phyloP scores from a whole-genome alignment of 2,329 filamentous ascomycete species.

The Passalora sequoiae region DNA sequence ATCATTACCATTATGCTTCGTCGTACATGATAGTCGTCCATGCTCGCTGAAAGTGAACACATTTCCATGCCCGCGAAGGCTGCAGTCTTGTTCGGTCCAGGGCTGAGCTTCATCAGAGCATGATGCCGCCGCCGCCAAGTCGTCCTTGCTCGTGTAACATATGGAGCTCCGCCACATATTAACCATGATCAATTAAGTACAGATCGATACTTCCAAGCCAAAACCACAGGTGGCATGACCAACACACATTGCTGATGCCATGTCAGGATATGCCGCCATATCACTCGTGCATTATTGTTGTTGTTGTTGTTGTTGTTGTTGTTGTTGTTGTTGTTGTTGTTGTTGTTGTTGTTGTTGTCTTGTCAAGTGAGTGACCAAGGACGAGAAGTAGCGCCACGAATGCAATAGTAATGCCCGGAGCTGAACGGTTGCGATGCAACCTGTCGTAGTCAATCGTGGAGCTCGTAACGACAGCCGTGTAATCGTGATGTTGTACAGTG shows the following conservation, averaged over 20 bases:
- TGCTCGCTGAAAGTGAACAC: conserved; percentile 10
- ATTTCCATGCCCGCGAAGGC: conserved; percentile 25
- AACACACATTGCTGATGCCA: conserved; percentile 29
- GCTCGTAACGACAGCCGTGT: conserved; percentile 24
- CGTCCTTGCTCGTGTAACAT: conserved; percentile 7
- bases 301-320: conserved; percentile 16
- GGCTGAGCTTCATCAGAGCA: conserved; percentile 11
- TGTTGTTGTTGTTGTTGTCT: conserved; percentile 16
- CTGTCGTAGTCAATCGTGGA: conserved; percentile 24
- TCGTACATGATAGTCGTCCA: not conserved
- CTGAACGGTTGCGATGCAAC: conserved; percentile 16
- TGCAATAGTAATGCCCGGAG: conserved; percentile 19
- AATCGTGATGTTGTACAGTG: conserved; percentile 25
- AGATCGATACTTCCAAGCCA: conserved; percentile 15
- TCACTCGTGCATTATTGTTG: conserved; percentile 15
- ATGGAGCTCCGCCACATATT: conserved; percentile 13
- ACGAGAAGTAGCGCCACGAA: conserved; percentile 12
- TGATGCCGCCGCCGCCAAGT: conserved; percentile 15
- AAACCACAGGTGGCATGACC: conserved; percentile 25
- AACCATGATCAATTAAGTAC: conserved; percentile 21
- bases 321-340: conserved; percentile 12
- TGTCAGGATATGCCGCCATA: conserved; percentile 24
- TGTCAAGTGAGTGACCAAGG: conserved; percentile 20
- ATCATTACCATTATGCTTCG: not conserved
- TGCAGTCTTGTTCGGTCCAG: conserved; percentile 20